Percentiles rank a stretch among this genome's conserved stretches.
phyloP scores from a whole-genome alignment of 2,329 filamentous ascomycete genomes.

The Fusarium sp. region DNA sequence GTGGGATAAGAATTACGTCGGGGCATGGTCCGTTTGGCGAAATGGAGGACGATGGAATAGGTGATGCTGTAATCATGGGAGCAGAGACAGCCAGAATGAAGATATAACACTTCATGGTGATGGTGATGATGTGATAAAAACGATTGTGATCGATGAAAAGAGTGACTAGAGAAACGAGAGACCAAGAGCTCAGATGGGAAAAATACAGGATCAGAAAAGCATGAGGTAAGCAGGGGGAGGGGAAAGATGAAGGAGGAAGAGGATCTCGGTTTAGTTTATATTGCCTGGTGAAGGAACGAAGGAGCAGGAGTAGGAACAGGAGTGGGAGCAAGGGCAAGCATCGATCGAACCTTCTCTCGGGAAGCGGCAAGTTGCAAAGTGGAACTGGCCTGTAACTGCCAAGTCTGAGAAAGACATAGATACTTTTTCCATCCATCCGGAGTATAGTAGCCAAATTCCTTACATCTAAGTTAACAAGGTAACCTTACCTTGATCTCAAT shows the following conservation, averaged over 20 bases:
- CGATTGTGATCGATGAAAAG: background rate
- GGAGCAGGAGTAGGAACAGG: too few relatives aligned
- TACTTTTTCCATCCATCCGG: background rate
- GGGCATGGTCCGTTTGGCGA: slow-evolving; percentile 50
- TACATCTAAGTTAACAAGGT: slow-evolving; percentile 3
- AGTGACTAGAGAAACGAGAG: slow-evolving; percentile 13
- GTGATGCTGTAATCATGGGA: slow-evolving; percentile 17
- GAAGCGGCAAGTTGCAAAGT: background rate
- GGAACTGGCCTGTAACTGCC: background rate
- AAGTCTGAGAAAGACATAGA: slow-evolving; percentile 6
- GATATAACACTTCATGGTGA: slow-evolving; percentile 38
- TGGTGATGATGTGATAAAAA: background rate
- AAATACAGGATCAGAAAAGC: background rate
- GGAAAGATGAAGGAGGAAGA: background rate
- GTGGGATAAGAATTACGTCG: slow-evolving; percentile 39
- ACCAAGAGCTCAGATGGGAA: slow-evolving; percentile 2
- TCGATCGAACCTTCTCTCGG: background rate
- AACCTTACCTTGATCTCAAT: background rate
- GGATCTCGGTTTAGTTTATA: slow-evolving; percentile 3
- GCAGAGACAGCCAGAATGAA: slow-evolving; percentile 30
- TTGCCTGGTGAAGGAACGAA: too few relatives aligned
- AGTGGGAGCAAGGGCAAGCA: background rate
- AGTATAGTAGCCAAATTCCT: background rate
- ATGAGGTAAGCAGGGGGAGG: background rate
- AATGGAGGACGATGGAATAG: slow-evolving; percentile 42